Base-by-base conservation (phyloP, 208 protist genomes). In the Acanthamoeba culbertsoni region DNA sequence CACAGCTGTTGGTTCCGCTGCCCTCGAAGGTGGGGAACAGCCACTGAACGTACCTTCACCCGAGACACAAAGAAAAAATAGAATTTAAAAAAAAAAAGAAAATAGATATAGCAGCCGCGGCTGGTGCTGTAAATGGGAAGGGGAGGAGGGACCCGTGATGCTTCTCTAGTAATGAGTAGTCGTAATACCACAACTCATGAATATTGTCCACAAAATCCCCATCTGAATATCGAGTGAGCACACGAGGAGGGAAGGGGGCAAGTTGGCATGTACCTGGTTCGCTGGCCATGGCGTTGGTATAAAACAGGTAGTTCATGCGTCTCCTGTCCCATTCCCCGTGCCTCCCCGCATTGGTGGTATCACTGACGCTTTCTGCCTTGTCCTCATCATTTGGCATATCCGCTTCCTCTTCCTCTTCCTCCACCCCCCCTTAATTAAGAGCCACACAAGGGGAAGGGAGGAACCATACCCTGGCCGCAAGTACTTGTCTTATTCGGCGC, bases 21-120 rank as follows among this genome's bases (percentile, higher is more conserved):
- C 82, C 45, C 53, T 90, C 82, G 16, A 90, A 90, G 37, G 46
- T n/a, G 3, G 82, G 82, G 53, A 90, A 90, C 2, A 90, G 82
- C 82, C 82, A 90, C 82, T 90, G 82, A 48, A 90, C 68, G 82
- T 90, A 90, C 4, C 73, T 84, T n/a, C 73, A 40, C 5, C 12
- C 3, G 63, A 28, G 53, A 28, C 53, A 59, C 18, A n/a, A 26
- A 10, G 8, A 7, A 0, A 10, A 7, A 62, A n/a, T n/a, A n/a
- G n/a, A n/a, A n/a, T n/a, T n/a, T n/a, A n/a, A n/a, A 28, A 26
- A 28, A 16, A 59, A 57, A n/a, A 26, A 10, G 8, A 7, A 0
- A 10, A 7, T 33, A n/a, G 18, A 7, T 7, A 62, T n/a, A n/a
- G 6, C 10, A 0, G 0, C 12, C 20, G 31, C n/a, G 31, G 31